phyloP scores from a whole-genome alignment of 2,329 filamentous ascomycete species.

The Diaporthe helianthi region DNA sequence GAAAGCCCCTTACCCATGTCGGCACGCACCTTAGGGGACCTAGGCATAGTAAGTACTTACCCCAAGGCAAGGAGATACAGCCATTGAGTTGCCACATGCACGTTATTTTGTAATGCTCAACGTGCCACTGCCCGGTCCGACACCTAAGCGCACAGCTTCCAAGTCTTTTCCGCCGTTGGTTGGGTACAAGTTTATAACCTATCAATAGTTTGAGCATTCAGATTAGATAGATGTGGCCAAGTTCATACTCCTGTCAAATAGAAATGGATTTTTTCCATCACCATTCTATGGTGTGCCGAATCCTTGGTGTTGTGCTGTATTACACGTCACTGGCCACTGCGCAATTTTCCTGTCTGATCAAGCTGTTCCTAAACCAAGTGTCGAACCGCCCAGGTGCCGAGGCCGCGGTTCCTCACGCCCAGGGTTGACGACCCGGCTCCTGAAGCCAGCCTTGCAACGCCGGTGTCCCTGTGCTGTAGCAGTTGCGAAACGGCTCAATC shows the following conservation, averaged over 20 bases:
- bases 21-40: too few species aligned
- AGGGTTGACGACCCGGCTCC: too few species aligned
- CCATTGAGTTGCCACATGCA: background rate
- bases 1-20: background rate
- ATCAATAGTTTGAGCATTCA: background rate
- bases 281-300: background rate
- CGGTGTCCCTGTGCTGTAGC: background rate
- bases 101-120: background rate
- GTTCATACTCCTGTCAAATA: background rate
- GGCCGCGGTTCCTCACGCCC: background rate
- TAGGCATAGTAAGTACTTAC: too few species aligned
- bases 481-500: too few species aligned
- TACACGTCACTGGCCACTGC: background rate
- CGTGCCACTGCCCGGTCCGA: background rate
- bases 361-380: background rate
- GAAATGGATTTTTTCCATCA: background rate
- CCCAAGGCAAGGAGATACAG: background rate
- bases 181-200: background rate
- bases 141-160: background rate
- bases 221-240: background rate
- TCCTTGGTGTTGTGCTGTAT: background rate
- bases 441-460: background rate
- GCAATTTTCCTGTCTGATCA: background rate
- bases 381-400: background rate
- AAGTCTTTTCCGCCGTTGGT: background rate